Conservation (phyloP, 2,329 filamentous ascomycete species). For the Davidsoniella australis region DNA sequence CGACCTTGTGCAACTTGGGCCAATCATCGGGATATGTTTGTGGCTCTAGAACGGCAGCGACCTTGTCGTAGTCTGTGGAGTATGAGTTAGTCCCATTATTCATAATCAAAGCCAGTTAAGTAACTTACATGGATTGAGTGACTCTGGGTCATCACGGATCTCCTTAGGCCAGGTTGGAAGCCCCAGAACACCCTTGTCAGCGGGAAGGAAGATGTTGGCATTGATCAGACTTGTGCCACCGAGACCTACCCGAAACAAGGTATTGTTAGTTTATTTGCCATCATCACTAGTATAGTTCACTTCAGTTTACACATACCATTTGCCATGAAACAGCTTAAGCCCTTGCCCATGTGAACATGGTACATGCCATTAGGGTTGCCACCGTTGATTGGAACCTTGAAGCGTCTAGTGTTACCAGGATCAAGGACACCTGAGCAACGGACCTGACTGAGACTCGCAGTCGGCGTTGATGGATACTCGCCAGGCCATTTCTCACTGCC, state of each 20-base stretch:
- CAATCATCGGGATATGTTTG: conserved; percentile 38
- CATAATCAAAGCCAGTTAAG: background rate
- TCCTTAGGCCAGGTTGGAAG: conserved; percentile 42
- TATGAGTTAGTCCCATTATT: background rate
- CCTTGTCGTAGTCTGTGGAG: conserved; percentile 37
- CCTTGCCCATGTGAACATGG: conserved; percentile 44
- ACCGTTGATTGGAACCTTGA: conserved; percentile 26
- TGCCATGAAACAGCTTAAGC: conserved; percentile 43
- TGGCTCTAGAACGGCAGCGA: conserved; percentile 39
- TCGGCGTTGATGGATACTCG: conserved; percentile 37
- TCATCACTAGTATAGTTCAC: background rate
- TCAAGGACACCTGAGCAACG: conserved; percentile 38
- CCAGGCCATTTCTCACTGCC: conserved; percentile 50
- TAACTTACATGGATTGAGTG: conserved; percentile 32
- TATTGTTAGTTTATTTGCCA: background rate
- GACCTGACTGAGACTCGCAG: conserved; percentile 32
- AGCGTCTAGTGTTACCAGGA: conserved; percentile 21
- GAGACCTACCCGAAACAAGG: conserved; percentile 25
- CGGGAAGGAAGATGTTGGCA: conserved; percentile 47
- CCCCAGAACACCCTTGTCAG: conserved; percentile 35
- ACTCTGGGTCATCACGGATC: conserved; percentile 27
- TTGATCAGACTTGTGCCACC: conserved; percentile 51
- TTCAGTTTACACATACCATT: conserved; percentile 28
- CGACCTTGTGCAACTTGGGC: conserved; percentile 39
- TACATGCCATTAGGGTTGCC: conserved; percentile 45